Evolutionary conservation across 2,329 filamentous ascomycete species (phyloP), one percentile per base, ranked within the genome.

Genomic region (Penicillium thymicola): DNA sequence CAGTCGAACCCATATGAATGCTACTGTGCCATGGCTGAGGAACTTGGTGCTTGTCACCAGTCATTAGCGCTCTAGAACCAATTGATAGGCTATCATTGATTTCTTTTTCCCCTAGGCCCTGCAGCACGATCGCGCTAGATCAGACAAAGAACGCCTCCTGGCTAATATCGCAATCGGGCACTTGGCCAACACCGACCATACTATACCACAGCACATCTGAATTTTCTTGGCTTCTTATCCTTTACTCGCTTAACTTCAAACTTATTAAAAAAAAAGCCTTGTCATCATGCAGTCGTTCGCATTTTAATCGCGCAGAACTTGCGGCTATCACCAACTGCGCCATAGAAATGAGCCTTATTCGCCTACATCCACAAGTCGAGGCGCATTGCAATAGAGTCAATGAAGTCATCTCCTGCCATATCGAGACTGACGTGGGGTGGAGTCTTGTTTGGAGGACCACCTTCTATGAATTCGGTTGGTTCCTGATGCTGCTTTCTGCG

Each of bases 251-350:
- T 36, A 27, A 40, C 4, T 27, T 27, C 36, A 27, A 27, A 14
- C 10, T 40, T 23, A 49, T 30, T 32, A 30, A 13, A 6, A 23
- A 23, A 43, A 38, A 45, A 38, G 46, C 46, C 52, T 58, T 53
- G 55, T 60, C 55, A 57, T 52, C 37, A 34, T 59, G 55, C 54
- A 59, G 38, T 21, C 18, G 42, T 38, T 16, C 8, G 16, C 37
- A 43, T 32, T 44, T 41, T 41, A 45, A 32, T 52, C 38, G 45
- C 47, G 49, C 54, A 34, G 27, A 44, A 38, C 55, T 58, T 55
- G 51, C 58, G 59, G 54, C 54, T 64, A 66, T 70, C 65, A 69
- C 65, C 67, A 69, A 69, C 66, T 65, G 65, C 65, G 65, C 65
- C 60, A 63, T 60, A 41, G 41, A 47, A 44, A 32, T 50, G 50